A percentile compares a stretch with the other conserved stretches of the same genome.
Conservation (phyloP, 768 basidiomycete genomes). For the Podaxis rugospora region DNA sequence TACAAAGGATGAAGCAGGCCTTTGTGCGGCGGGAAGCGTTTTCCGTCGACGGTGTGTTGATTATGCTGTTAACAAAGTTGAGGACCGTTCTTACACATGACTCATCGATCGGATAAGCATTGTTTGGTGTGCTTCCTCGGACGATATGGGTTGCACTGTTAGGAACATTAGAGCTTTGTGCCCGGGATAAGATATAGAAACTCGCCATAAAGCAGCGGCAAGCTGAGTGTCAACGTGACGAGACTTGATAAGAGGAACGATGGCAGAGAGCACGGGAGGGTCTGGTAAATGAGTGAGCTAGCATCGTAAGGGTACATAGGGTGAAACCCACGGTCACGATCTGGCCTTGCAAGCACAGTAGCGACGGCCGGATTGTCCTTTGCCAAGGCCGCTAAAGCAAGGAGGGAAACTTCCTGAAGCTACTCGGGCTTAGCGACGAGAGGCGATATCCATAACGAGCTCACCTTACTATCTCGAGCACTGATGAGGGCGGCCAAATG, state of each 20-base stretch:
- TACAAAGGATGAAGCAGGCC: slow-evolving; percentile 77
- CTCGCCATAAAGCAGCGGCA: slow-evolving; percentile 67
- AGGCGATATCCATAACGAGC: background rate
- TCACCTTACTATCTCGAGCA: slow-evolving; percentile 53
- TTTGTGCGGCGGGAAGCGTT: slow-evolving; percentile 44
- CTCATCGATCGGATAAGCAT: slow-evolving; percentile 32
- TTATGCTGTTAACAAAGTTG: slow-evolving; percentile 61
- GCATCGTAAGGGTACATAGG: background rate
- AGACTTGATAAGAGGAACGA: slow-evolving; percentile 53
- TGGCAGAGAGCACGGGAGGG: slow-evolving; percentile 36
- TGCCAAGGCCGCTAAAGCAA: slow-evolving; percentile 60
- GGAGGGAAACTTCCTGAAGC: slow-evolving; percentile 64
- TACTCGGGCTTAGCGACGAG: slow-evolving; percentile 19
- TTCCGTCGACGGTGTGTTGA: slow-evolving; percentile 38
- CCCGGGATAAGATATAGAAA: background rate
- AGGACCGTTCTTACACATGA: slow-evolving; percentile 55
- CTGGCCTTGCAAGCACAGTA: slow-evolving; percentile 37
- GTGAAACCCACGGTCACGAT: slow-evolving; percentile 28
- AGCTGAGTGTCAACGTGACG: slow-evolving; percentile 59
- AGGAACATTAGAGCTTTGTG: background rate
- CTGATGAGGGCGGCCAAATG: slow-evolving; percentile 44
- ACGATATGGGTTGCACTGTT: slow-evolving; percentile 59
- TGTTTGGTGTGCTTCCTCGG: slow-evolving; percentile 36
- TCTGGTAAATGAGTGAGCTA: slow-evolving; percentile 14
- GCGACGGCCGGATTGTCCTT: slow-evolving; percentile 60